Evolutionary conservation across 2,329 filamentous ascomycete species (phyloP).

Genomic region (Aspergillus sp.): DNA sequence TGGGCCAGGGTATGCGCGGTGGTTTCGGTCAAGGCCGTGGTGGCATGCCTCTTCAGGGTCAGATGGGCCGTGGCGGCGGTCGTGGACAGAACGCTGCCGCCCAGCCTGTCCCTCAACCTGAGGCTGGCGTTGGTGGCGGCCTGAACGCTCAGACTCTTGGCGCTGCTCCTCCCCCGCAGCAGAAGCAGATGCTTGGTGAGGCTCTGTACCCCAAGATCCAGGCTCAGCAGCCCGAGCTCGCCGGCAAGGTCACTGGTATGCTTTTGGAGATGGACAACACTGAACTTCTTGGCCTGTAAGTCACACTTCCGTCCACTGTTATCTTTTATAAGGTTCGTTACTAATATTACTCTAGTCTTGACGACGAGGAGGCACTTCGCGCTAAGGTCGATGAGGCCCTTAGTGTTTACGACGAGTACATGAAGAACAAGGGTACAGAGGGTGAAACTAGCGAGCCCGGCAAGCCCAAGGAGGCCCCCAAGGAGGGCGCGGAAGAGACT

Average conservation of each 20-base stretch:
- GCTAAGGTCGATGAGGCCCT: slow-evolving; percentile 97
- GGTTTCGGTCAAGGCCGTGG: slow-evolving; percentile 39
- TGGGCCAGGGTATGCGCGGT: slow-evolving; percentile 43
- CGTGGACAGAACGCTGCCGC: slow-evolving; percentile 35
- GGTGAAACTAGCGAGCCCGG: slow-evolving; percentile 32
- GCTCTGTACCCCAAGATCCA: slow-evolving; percentile 98
- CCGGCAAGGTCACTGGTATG: slow-evolving; percentile 99
- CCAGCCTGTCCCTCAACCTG: slow-evolving; percentile 30
- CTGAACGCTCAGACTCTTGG: slow-evolving; percentile 46
- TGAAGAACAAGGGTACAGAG: slow-evolving; percentile 66
- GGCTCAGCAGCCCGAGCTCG: slow-evolving; percentile 85
- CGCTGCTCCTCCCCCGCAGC: slow-evolving; percentile 58
- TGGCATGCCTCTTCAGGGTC: slow-evolving; percentile 33
- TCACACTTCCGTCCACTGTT: slow-evolving; percentile 22
- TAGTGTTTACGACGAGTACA: slow-evolving; percentile 95
- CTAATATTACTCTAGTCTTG: slow-evolving; percentile 54
- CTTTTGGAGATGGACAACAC: slow-evolving; percentile 97
- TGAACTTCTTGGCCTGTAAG: slow-evolving; percentile 92
- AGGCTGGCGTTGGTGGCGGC: slow-evolving; percentile 30
- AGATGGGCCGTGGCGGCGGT: slow-evolving; percentile 34
- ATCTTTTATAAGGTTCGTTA: not conserved
- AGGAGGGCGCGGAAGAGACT: slow-evolving; percentile 38
- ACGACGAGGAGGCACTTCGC: slow-evolving; percentile 80
- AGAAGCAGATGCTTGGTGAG: slow-evolving; percentile 98
- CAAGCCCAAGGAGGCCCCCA: slow-evolving; percentile 37